Percentiles rank a stretch among this genome's conserved stretches.
Conservation (phyloP, 1,139 yeast genomes). For the Geotrichum bryndzae region DNA sequence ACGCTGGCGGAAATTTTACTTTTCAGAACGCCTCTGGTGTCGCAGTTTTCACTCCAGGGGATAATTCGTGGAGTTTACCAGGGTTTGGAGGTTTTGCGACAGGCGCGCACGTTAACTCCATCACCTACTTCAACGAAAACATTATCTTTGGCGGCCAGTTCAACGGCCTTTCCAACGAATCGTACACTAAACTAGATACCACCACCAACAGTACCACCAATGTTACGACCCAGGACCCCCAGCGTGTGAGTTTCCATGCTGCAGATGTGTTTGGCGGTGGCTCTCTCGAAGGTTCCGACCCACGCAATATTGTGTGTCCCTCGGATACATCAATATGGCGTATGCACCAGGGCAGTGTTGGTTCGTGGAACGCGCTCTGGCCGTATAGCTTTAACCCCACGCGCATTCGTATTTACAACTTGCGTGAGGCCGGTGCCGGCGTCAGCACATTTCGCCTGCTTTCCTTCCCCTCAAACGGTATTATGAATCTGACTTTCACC, state of each 20-base stretch:
- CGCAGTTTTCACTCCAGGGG: slow-evolving; percentile 53
- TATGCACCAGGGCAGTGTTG: slow-evolving; percentile 46
- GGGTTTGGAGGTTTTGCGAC: slow-evolving; percentile 75
- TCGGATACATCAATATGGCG: slow-evolving; percentile 46
- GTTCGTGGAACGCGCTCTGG: slow-evolving; percentile 62
- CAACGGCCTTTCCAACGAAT: slow-evolving; percentile 51
- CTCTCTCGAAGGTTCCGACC: slow-evolving; percentile 36
- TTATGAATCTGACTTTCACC: slow-evolving; percentile 82
- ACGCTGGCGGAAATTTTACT: slow-evolving; percentile 74
- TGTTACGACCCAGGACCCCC: slow-evolving; percentile 49
- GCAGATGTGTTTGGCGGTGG: slow-evolving; percentile 56
- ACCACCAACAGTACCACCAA: slow-evolving; percentile 33
- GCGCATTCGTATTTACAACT: slow-evolving; percentile 65
- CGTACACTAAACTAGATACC: slow-evolving; percentile 28
- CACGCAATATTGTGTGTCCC: slow-evolving; percentile 58
- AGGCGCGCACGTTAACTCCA: slow-evolving; percentile 57
- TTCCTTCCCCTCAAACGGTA: slow-evolving; percentile 76
- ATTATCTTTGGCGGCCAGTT: slow-evolving; percentile 83
- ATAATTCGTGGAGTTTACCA: slow-evolving; percentile 42
- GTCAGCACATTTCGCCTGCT: slow-evolving; percentile 64
- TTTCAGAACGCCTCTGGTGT: slow-evolving; percentile 55
- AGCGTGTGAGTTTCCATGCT: slow-evolving; percentile 56
- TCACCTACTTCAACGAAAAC: slow-evolving; percentile 43
- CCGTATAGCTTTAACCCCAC: slow-evolving; percentile 62
- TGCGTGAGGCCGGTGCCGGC: slow-evolving; percentile 44